Base-by-base conservation (phyloP, 116 monocot species). In the Papilionanthe hybrid region DNA sequence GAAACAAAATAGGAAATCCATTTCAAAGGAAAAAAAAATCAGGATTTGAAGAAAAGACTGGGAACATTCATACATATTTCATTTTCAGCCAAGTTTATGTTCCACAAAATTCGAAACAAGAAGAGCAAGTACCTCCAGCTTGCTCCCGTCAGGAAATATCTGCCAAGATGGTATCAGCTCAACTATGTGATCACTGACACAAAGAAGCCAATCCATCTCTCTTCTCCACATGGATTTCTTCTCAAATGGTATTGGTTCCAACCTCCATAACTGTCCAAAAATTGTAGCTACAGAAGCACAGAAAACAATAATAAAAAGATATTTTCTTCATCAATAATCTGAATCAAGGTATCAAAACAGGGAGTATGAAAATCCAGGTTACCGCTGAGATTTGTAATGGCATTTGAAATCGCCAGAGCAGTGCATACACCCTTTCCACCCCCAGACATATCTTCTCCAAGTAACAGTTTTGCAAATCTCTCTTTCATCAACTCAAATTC, bases 381-480 rank as follows among this genome's bases (percentile, higher is more conserved):
- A 91, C 91, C 91, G 27, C 80, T 86, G n/a, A 91, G 91, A 76
- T 91, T 91, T 23, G 91, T 91, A 47, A 91, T 88, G 7, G 86
- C 88, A 84, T 91, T 91, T 29, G 91, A 82, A 75, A 91, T 88
- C 2, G 88, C 86, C 43, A 91, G 48, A 65, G 91, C 82, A 49
- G 81, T 79, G 75, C 84, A 91, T 20, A 86, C 91, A 20, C 91
- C 91, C 77, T 91, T 84, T 3, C 91, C 91, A 25, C 86, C 83
- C 0, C 91, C 91, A 4, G 91, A 91, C 88, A 91, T 91, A 75
- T 91, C 91, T 83, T 88, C 88, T 79, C 88, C 91, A 27, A 91
- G 82, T 76, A 88, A 75, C 76, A 91, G 68, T 43, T 91, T 91
- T 48, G 88, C 69, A 81, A 86, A 91, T 27, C 82, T 88, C 55